phyloP scores from a whole-genome alignment of 192 early-diverging fungal species.

The Entrophospora sp. region DNA sequence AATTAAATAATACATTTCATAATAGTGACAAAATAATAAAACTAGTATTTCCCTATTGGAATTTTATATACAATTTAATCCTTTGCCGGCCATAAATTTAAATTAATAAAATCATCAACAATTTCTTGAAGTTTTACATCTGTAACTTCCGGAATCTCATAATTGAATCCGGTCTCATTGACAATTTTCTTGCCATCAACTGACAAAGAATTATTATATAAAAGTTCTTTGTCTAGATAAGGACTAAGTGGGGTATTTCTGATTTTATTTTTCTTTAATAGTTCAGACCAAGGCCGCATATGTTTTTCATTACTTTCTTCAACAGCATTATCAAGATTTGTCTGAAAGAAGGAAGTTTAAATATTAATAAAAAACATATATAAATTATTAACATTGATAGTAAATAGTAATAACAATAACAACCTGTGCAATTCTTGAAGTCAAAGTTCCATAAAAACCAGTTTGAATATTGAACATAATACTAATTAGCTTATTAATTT shows the following conservation, averaged over 20 bases:
- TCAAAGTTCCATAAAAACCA: conserved; percentile 70
- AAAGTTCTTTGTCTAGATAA: conserved; percentile 86
- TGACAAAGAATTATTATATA: conserved; percentile 75
- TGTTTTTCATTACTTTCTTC: conserved; percentile 94
- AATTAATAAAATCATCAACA: conserved; percentile 70
- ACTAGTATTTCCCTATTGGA: too few relatives aligned
- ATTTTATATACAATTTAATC: too few relatives aligned
- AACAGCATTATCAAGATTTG: conserved; percentile 75
- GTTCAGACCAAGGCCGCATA: conserved; percentile 83
- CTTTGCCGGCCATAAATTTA: conserved; percentile 72
- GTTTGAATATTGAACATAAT: conserved; percentile 75
- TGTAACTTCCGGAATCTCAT: conserved; percentile 59
- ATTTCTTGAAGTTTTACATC: conserved; percentile 58
- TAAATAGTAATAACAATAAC: too few relatives aligned
- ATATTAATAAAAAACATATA: background rate
- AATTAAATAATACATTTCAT: too few relatives aligned
- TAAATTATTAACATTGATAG: background rate
- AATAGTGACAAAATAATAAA: too few relatives aligned
- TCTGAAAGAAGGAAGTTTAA: conserved; percentile 31
- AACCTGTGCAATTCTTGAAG: conserved; percentile 75
- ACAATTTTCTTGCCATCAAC: conserved; percentile 82
- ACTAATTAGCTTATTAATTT: conserved; percentile 61
- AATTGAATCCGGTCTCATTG: conserved; percentile 55
- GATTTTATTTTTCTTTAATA: conserved; percentile 63
- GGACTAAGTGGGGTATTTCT: conserved; percentile 82